These are phyloP conservation scores for Fusarium pseudoanthophilum DNA, from an alignment of 2,329 filamentous ascomycete genomes.

Conservation along the genomic window DNA sequence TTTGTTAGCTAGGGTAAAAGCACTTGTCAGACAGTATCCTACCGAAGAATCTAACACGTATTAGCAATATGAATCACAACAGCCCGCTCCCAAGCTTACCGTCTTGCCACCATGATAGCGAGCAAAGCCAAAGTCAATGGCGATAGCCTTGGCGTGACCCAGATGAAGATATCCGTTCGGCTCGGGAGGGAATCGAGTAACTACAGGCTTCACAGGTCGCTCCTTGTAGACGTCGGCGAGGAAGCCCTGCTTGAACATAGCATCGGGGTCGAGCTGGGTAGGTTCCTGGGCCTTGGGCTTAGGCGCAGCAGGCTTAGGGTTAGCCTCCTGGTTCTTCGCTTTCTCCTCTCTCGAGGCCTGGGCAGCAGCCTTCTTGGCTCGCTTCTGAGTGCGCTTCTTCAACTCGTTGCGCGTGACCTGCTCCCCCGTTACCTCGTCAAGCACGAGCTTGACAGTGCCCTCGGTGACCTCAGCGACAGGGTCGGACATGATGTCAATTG, in stretches of 20 bases:
- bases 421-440: constrained; percentile 73
- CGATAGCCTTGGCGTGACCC: constrained; percentile 94
- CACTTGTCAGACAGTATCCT: background rate
- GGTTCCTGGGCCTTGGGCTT: constrained; percentile 61
- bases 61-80: constrained; percentile 17
- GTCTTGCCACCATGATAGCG: constrained; percentile 79
- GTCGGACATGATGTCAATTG: constrained; percentile 39
- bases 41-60: constrained; percentile 46
- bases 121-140: constrained; percentile 96
- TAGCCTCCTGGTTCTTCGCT: constrained; percentile 46
- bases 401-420: constrained; percentile 72
- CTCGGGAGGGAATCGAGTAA: constrained; percentile 83
- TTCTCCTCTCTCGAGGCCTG: constrained; percentile 60
- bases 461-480: constrained; percentile 43
- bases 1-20: constrained; percentile 16
- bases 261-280: constrained; percentile 63
- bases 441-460: constrained; percentile 63
- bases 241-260: constrained; percentile 85
- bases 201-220: constrained; percentile 68
- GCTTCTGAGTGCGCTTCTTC: constrained; percentile 69
- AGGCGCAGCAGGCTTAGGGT: constrained; percentile 44
- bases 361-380: constrained; percentile 65
- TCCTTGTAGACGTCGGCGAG: constrained; percentile 77
- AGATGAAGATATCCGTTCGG: constrained; percentile 96
- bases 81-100: constrained; percentile 33